Conservation (phyloP, 805 yeast genomes). For the Teunomyces kruisii region DNA sequence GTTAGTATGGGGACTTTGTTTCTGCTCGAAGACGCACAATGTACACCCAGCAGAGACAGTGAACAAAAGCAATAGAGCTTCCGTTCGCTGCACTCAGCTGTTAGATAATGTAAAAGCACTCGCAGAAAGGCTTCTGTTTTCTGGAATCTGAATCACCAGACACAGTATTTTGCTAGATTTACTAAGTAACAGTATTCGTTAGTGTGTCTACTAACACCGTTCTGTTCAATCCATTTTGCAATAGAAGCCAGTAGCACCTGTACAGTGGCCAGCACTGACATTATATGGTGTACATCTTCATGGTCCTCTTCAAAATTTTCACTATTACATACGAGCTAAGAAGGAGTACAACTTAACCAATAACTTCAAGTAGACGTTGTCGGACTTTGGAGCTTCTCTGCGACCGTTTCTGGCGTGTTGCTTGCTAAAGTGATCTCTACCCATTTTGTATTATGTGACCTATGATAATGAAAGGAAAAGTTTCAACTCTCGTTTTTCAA, state of each 20-base stretch:
- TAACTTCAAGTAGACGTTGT: conserved; percentile 97
- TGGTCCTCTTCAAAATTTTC: background rate
- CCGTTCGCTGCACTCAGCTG: background rate
- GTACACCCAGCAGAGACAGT: conserved; percentile 5
- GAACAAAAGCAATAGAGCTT: background rate
- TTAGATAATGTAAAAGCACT: conserved; percentile 19
- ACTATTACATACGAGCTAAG: conserved; percentile 91
- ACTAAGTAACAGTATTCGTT: background rate
- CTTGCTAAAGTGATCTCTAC: conserved; percentile 95
- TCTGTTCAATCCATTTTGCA: background rate
- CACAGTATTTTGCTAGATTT: background rate
- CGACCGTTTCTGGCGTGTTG: conserved; percentile 95
- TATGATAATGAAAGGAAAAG: conserved; percentile 3
- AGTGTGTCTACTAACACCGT: background rate
- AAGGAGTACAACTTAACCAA: conserved; percentile 97
- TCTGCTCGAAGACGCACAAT: conserved; percentile 48
- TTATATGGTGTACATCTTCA: conserved; percentile 1
- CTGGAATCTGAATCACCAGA: conserved; percentile 14
- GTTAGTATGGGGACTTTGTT: conserved; percentile 35
- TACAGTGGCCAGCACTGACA: conserved; percentile 2
- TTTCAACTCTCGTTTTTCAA: conserved; percentile 3
- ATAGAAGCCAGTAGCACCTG: conserved; percentile 4
- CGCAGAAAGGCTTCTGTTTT: conserved; percentile 21
- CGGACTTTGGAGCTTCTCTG: conserved; percentile 99
- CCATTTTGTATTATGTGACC: conserved; percentile 53